A percentile compares a stretch with the other conserved stretches of the same genome.
Conservation (phyloP, 495 filamentous ascomycete species). For the Penicillium cosmopolitanum region DNA sequence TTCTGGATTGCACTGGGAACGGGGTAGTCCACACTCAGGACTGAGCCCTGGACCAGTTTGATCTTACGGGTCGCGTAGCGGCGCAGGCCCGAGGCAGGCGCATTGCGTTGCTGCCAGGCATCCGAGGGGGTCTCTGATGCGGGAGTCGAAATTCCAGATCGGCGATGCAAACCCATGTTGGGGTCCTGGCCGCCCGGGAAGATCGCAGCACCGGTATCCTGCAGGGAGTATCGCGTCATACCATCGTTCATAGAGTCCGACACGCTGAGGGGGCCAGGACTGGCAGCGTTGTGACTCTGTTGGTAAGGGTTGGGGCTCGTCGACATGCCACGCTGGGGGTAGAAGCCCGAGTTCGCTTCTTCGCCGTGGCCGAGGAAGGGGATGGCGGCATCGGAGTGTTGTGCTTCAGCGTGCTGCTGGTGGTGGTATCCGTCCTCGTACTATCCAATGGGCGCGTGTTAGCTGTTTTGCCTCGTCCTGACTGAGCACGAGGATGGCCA, state of each 20-base stretch:
- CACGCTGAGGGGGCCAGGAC: slow-evolving; percentile 36
- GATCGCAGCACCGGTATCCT: slow-evolving; percentile 37
- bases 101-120: slow-evolving; percentile 82
- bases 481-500: slow-evolving; percentile 1
- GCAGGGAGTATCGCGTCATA: slow-evolving; percentile 41
- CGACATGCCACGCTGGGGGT: slow-evolving; percentile 4
- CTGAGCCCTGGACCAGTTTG: slow-evolving; percentile 92
- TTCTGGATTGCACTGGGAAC: slow-evolving; percentile 97
- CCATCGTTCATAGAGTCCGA: slow-evolving; percentile 64
- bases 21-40: slow-evolving; percentile 95
- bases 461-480: slow-evolving; percentile 7
- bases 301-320: slow-evolving; percentile 5
- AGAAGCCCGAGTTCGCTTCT: neutral
- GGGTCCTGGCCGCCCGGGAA: slow-evolving; percentile 57
- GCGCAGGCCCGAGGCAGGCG: slow-evolving; percentile 69
- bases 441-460: slow-evolving; percentile 14
- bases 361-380: slow-evolving; percentile 21
- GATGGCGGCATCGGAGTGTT: slow-evolving; percentile 1
- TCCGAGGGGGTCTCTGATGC: slow-evolving; percentile 56
- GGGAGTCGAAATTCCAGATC: slow-evolving; percentile 25
- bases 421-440: slow-evolving; percentile 12
- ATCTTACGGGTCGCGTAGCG: slow-evolving; percentile 93
- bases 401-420: slow-evolving; percentile 1
- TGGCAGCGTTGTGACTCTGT: neutral
- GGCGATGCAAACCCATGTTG: slow-evolving; percentile 43